These are phyloP conservation scores for Colletotrichum karsti DNA, from an alignment of 2,329 filamentous ascomycete genomes.

Conservation along the genomic window DNA sequence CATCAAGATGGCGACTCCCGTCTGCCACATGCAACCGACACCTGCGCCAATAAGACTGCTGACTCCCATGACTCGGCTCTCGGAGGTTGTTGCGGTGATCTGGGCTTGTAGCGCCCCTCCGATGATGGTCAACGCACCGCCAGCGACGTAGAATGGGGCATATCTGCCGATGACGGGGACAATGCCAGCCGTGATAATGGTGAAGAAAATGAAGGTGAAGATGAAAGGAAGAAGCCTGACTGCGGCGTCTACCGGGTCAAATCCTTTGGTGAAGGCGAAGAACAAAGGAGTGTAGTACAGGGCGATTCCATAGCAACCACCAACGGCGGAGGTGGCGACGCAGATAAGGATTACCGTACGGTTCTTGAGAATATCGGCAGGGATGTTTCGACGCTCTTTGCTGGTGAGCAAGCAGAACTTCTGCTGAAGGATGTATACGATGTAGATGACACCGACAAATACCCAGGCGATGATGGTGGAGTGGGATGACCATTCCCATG, in stretches of 20 bases:
- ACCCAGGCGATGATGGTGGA: slow-evolving; percentile 56
- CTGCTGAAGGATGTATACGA: slow-evolving; percentile 58
- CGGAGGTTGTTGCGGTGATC: slow-evolving; percentile 33
- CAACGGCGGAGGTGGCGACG: slow-evolving; percentile 45
- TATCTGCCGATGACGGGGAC: slow-evolving; percentile 49
- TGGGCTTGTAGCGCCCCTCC: slow-evolving; percentile 37
- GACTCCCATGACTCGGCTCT: slow-evolving; percentile 40
- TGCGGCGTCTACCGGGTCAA: slow-evolving; percentile 48
- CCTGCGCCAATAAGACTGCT: slow-evolving; percentile 41
- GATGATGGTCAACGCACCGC: slow-evolving; percentile 35
- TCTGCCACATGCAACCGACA: slow-evolving; percentile 40
- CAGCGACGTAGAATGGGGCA: slow-evolving; percentile 39
- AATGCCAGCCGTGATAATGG: slow-evolving; percentile 45
- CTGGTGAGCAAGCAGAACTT: slow-evolving; percentile 53
- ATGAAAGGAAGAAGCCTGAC: slow-evolving; percentile 53
- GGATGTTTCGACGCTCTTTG: slow-evolving; percentile 51
- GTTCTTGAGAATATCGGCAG: slow-evolving; percentile 47
- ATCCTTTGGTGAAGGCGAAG: slow-evolving; percentile 59
- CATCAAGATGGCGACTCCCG: slow-evolving; percentile 36
- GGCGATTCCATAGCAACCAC: slow-evolving; percentile 45
- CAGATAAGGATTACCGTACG: slow-evolving; percentile 51
- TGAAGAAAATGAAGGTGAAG: slow-evolving; percentile 43
- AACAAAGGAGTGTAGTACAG: slow-evolving; percentile 64
- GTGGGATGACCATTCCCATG: slow-evolving; percentile 56
- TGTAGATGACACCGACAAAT: slow-evolving; percentile 50